Base-by-base conservation (phyloP, 2,329 filamentous ascomycete genomes). In the Exophiala spinifera region DNA sequence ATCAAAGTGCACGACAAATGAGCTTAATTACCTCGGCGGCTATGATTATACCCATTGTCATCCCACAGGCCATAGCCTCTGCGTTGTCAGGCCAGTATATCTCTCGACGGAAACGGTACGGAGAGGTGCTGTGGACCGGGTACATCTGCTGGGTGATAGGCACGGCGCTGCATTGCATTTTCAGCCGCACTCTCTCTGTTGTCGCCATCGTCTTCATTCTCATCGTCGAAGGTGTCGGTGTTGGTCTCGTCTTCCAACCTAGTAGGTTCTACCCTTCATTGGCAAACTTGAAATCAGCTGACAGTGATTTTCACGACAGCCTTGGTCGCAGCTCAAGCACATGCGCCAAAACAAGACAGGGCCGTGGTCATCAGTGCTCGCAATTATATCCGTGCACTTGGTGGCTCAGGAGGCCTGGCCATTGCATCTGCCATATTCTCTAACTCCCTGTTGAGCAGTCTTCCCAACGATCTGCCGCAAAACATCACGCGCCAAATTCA, bases 281-380 rank as follows among this genome's bases (percentile, higher is more conserved):
- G 11, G 7, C 10, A 31, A 31, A 10, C 4, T 11, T 31, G 28
- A 31, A 31, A 31, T 10, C 7, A 10, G 10, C 28, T 31, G 28
- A 31, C 28, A 11, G 11, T 31, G 28, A 31, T 3, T 25, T 25
- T n/a, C 23, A 31, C 11, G 3, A n/a, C 74, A 3, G 76, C 75
- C 0, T 70, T 86, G 0, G 75, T 84, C 3, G 82, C 82, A 1
- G 66, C 81, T 13, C 81, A 84, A 64, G 79, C 80, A 0, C 80
- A 84, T 64, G 78, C 75, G 19, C 71, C 74, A 1, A 82, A 81
- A 63, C 68, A 75, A 0, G 78, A 84, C 39, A 75, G 83, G 15
- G 83, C 84, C 1, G 79, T 86, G 1, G 77, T 84, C 21, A 85
- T 84, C 33, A 81, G 80, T 2, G 78, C 79, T 47, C 75, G 83